A percentile compares a stretch with the other conserved stretches of the same genome.
These are phyloP conservation scores for Takakia lepidozioides DNA, from an alignment of 225 moss, liverwort and hornwort genomes.

Conservation along the genomic window DNA sequence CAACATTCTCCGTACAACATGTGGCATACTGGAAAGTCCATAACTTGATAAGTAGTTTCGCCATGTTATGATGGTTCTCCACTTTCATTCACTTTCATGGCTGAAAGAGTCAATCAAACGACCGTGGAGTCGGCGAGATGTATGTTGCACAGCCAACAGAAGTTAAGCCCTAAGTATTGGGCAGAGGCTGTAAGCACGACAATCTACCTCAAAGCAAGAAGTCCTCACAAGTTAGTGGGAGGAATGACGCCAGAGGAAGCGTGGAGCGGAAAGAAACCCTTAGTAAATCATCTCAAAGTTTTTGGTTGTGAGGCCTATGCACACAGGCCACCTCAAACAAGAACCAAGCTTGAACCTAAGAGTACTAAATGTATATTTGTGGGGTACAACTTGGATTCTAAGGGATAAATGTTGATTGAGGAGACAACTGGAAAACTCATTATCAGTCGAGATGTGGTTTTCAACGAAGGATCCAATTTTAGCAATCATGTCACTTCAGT, in stretches of 20 bases:
- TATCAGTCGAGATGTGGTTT: background rate
- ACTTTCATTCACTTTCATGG: no score
- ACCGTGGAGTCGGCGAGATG: background rate
- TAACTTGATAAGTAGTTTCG: no score
- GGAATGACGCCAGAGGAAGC: no score
- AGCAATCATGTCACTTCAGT: background rate
- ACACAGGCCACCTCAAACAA: background rate
- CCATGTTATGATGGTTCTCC: no score
- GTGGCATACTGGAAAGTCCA: no score
- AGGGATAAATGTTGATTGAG: constrained; percentile 1
- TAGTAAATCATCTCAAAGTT: background rate
- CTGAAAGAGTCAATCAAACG: background rate
- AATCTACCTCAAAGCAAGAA: background rate
- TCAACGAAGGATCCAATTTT: background rate
- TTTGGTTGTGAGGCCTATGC: background rate
- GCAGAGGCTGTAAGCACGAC: background rate
- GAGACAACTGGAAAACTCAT: background rate
- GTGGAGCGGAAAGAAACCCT: background rate
- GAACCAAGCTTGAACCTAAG: constrained; percentile 1
- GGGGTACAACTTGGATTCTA: background rate
- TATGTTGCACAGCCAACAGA: no score
- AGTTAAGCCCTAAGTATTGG: no score
- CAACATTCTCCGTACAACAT: no score
- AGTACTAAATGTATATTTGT: no score
- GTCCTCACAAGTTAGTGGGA: background rate